Evolutionary conservation across 176 grass and related monocot genomes (phyloP).

Genomic region (Oryza brachyantha): DNA sequence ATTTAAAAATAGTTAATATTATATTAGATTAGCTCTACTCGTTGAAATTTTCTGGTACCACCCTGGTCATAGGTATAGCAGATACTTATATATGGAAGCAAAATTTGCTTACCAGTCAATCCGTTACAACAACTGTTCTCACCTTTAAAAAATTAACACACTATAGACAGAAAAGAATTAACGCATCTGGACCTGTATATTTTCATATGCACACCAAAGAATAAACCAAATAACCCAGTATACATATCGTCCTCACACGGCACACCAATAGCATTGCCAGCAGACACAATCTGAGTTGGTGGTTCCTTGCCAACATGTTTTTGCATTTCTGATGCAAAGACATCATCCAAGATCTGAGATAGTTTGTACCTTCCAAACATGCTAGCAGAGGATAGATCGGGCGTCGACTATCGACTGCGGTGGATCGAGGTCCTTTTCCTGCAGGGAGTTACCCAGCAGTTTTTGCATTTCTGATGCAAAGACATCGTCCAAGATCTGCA

Average conservation of each 20-base stretch:
- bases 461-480: constrained; percentile 97
- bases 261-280: neutral
- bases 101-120: constrained; percentile 16
- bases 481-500: constrained; percentile 84
- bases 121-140: neutral
- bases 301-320: too few relatives aligned
- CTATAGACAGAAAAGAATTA: constrained; percentile 45
- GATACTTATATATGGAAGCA: too few relatives aligned
- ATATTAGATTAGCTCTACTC: too few relatives aligned
- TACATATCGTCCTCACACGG: neutral
- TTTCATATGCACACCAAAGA: constrained; percentile 43
- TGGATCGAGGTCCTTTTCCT: constrained; percentile 82
- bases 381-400: constrained; percentile 76
- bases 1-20: too few relatives aligned
- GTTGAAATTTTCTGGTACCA: too few relatives aligned
- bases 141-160: neutral
- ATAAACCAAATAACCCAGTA: neutral
- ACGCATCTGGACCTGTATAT: constrained; percentile 16
- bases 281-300: too few relatives aligned
- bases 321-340: too few relatives aligned
- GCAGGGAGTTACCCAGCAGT: constrained; percentile 80
- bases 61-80: too few relatives aligned
- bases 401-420: constrained; percentile 78
- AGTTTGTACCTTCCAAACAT: neutral
- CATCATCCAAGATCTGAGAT: neutral